Base-by-base conservation (phyloP, 2,329 filamentous ascomycete species). In the Meredithiella fracta region DNA sequence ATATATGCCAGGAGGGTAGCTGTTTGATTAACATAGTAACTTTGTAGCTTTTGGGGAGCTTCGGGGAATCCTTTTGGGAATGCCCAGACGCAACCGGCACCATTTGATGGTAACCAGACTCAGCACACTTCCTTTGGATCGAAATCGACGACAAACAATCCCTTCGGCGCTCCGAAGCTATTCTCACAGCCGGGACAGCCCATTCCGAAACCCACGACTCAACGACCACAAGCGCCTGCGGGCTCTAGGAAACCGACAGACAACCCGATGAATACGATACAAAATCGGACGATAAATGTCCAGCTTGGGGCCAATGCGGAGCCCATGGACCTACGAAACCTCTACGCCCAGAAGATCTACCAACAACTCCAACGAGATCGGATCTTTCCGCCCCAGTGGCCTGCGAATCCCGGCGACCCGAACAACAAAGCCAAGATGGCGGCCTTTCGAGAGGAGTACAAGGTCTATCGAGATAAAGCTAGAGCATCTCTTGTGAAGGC, bases 401-500 rank as follows among this genome's bases (percentile, higher is more conserved):
- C 77, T 0, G 65, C 68, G 1, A 70, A 80, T 31, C 74, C 76
- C 1, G 76, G 77, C 25, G 72, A 77, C 54, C 72, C 73, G 7
- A 66, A 67, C 22, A 74, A 73, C 61, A 74, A 75, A 60, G 67
- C 66, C 8, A 70, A 70, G 11, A 73, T 82, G 64, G 73, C 79
- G 55, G 69, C 67, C 53, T 76, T 81, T 58, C 72, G 78, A 47
- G 74, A 78, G 51, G 67, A 71, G 17, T 78, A 77, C 63, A 79
- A 78, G 60, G 67, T 67, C 9, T 83, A 82, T 61, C 73, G 80
- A 56, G 71, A 71, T 55, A 74, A 72, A 59, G 79, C 76, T 6
- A 76, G 80, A 52, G 69, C 70, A 14, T 77, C 75, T 3, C 67
- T 84, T 44, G 78, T 80, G 56, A 75, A 73, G 59, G 78, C 74